phyloP scores from a whole-genome alignment of 768 basidiomycete species.

The Naganishia randhawae region DNA sequence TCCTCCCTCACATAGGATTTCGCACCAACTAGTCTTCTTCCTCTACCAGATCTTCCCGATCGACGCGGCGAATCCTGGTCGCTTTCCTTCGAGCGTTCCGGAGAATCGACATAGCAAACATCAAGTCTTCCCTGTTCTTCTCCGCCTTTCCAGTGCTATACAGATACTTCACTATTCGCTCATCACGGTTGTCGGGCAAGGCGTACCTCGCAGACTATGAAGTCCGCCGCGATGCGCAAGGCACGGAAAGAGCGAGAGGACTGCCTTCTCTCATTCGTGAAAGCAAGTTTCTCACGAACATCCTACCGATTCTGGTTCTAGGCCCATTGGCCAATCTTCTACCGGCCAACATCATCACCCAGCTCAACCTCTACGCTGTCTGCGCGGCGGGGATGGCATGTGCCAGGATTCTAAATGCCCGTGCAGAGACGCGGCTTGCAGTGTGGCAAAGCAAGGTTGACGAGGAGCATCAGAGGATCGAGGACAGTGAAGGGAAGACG shows the following conservation, averaged over 20 bases:
- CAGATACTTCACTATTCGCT: background rate
- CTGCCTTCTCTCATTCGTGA: no score
- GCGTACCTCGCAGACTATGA: background rate
- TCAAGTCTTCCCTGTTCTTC: constrained; percentile 27
- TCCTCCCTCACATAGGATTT: no score
- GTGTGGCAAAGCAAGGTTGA: background rate
- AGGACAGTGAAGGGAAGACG: background rate
- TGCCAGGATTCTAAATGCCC: background rate
- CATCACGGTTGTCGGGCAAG: background rate
- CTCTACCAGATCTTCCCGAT: background rate
- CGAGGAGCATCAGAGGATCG: background rate
- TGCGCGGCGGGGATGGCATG: constrained; percentile 16
- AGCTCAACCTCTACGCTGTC: constrained; percentile 26
- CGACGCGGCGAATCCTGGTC: background rate
- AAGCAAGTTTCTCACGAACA: background rate
- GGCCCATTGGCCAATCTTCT: constrained; percentile 16
- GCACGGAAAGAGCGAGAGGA: background rate
- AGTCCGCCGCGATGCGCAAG: background rate
- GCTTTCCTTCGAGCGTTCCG: background rate
- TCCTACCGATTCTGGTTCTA: background rate
- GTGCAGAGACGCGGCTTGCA: background rate
- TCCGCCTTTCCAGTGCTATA: constrained; percentile 22
- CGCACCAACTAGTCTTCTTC: background rate
- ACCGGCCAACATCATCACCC: constrained; percentile 19
- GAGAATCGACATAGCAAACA: background rate